Evolutionary conservation across 2,329 filamentous ascomycete genomes (phyloP), one percentile per base, ranked within the genome.

Genomic region (Fusarium sulawesiense): DNA sequence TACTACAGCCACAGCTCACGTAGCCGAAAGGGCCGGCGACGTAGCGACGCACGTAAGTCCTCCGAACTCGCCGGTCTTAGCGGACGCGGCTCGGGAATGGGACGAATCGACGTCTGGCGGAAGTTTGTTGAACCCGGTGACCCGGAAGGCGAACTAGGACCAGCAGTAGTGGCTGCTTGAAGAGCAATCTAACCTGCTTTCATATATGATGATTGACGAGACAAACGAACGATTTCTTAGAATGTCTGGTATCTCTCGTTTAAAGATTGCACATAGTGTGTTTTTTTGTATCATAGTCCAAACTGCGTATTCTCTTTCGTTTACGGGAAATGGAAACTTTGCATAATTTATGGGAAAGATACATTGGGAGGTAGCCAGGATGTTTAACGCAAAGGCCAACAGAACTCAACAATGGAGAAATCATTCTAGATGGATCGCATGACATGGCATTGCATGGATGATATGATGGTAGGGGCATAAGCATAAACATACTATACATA

Each of bases 61-160:
- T 85, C 84, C 51, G 78, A 81, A 47, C 76, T 86, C 73, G 85
- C 85, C 27, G 85, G 85, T 6, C 79, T 87, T 41, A 80, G 78
- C 41, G 83, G 83, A 7, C 77, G 78, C 29, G 83, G 81, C 2
- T 78, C 81, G 34, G 85, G 85, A 12, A 80, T 83, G 80, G 79
- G 82, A 66, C 79, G 85, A 9, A 84, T 87, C 20, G 78, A 76
- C 45, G 83, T 85, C 60, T 87, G 85, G 85, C 79, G 79, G 62
- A 80, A 77, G 42, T 85, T 84, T 75, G 82, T 87, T 18, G 80
- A 81, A 65, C 81, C 80, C 9, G 84, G 83, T 6, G 66, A 76
- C 41, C 81, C 82, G 44, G 80, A 81, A 42, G 76, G 72, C 27
- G 78, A 80, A 54, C 53, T 74, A 42, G 70, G 70, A 16, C 57